Base-by-base conservation (phyloP, 345 rosid genomes). In the Luvunga scandens region DNA sequence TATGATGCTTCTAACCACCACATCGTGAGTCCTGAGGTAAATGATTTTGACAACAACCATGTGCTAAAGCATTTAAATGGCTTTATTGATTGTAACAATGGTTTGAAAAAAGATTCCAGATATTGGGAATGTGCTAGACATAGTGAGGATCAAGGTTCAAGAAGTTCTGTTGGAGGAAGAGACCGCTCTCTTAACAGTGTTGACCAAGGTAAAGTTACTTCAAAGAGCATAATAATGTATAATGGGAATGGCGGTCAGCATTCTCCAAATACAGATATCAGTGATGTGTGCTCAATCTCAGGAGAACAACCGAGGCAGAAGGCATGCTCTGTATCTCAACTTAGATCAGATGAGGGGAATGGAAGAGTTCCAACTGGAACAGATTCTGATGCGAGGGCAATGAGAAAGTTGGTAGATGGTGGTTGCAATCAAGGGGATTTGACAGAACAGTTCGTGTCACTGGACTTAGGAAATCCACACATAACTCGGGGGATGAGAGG, bases 401-500 rank as follows among this genome's bases (percentile, higher is more conserved):
- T 48, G 75, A 57, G 72, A 34, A 66, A 69, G 66, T 72, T 62
- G 8, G 24, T 64, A 56, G 77, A 81, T 28, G 65, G 38, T 19
- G 48, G 42, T 10, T 21, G 71, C 34, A 36, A 34, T 42, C 73
- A 55, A 66, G 70, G 9, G 36, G 24, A 80, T 42, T 21, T 59
- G 19, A 18, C 61, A 18, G 71, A 64, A 38, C 75, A 72, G n/a
- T 67, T 67, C 45, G 27, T 66, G 48, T 65, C 57, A 48, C 30
- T 30, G 2, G 48, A 73, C 66, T 33, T 1, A 25, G 53, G 18
- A 53, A 81, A 87, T 77, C 83, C 84, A 48, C 83, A 70, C 21
- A 50, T 73, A 33, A 64, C 66, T 30, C 75, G 39, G 50, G 88
- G 82, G 65, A 77, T 77, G 73, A 85, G 81, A 77, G 80, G 75